phyloP scores from a whole-genome alignment of 148 eudicot genomes.

The Fagopyrum esculentum region DNA sequence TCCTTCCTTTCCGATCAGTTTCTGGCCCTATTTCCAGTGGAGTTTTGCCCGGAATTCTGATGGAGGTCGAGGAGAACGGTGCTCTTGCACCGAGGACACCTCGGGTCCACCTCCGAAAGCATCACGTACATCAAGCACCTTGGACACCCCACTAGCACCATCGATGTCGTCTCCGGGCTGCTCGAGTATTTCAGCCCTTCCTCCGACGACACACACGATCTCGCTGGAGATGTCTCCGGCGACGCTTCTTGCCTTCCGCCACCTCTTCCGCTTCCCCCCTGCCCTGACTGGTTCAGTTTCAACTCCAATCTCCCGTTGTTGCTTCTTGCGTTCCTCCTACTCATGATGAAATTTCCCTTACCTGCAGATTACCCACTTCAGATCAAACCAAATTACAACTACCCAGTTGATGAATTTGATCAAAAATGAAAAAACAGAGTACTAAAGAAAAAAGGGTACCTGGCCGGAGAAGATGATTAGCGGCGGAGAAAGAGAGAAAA shows the following conservation, averaged over 20 bases:
- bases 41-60: not conserved
- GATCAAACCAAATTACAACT: too few species aligned
- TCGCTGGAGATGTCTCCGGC: constrained; percentile 19
- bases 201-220: constrained; percentile 22
- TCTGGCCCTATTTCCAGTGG: not conserved
- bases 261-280: constrained; percentile 3
- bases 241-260: not conserved
- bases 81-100: constrained; percentile 29
- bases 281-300: constrained; percentile 12
- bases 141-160: constrained; percentile 17
- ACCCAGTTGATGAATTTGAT: not conserved
- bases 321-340: not conserved
- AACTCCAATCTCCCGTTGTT: constrained; percentile 5
- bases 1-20: not conserved
- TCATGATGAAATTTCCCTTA: not conserved
- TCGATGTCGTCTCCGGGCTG: constrained; percentile 20
- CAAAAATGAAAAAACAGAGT: not conserved
- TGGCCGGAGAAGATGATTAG: not conserved
- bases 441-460: not conserved
- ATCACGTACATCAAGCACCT: constrained; percentile 30
- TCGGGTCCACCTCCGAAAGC: constrained; percentile 24
- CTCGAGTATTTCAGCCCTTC: constrained; percentile 17
- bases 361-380: too few species aligned
- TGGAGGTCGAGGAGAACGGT: constrained; percentile 22
- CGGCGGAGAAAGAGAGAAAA: not conserved